Conservation (phyloP, 805 yeast genomes). For the Clavispora vitiphila region DNA sequence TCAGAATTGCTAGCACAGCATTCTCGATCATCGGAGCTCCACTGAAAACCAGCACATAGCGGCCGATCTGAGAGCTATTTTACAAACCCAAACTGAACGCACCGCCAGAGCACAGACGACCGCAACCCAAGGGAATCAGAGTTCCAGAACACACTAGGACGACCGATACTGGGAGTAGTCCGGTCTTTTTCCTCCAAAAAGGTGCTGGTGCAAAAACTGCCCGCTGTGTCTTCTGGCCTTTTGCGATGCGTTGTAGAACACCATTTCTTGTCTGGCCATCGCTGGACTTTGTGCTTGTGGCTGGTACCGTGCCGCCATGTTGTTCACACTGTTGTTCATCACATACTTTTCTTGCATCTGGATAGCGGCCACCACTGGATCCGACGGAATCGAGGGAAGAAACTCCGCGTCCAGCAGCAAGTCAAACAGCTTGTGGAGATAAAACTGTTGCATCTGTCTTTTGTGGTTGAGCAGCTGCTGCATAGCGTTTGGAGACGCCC, state of each 20-base stretch:
- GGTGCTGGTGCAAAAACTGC: slow-evolving; percentile 16
- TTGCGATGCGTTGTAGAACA: slow-evolving; percentile 4
- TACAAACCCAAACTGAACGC: no score
- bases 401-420: slow-evolving; percentile 69
- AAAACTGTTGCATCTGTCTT: slow-evolving; percentile 29
- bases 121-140: no score
- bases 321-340: slow-evolving; percentile 1
- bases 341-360: slow-evolving; percentile 10
- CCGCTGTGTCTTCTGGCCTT: slow-evolving; percentile 13
- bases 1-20: no score
- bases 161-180: slow-evolving; percentile 16
- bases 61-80: no score
- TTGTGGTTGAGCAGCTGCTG: slow-evolving; percentile 19
- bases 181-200: slow-evolving; percentile 14
- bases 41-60: no score
- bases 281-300: slow-evolving; percentile 2
- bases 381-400: slow-evolving; percentile 24
- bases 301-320: slow-evolving; percentile 7
- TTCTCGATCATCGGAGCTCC: no score
- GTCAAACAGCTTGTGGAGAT: slow-evolving; percentile 66
- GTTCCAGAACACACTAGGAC: slow-evolving; percentile 3
- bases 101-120: no score
- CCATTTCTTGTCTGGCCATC: slow-evolving; percentile 8
- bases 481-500: slow-evolving; percentile 2
- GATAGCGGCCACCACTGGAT: slow-evolving; percentile 13